Conservation (phyloP, 176 grass and related monocot genomes). For the Urochloa ruziziensis region DNA sequence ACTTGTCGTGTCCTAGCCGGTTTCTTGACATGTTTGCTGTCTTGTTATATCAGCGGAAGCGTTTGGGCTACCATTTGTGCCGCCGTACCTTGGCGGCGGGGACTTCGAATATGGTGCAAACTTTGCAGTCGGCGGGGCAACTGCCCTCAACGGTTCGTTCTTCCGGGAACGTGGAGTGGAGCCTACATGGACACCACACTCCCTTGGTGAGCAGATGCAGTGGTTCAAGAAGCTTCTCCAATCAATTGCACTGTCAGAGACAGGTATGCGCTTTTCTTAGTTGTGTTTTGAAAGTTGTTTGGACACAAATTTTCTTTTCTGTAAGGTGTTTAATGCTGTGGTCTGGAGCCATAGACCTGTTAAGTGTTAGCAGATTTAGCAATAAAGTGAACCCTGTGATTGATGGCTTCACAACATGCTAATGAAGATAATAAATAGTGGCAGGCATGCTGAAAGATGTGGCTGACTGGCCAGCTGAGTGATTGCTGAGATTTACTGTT, state of each 20-base stretch:
- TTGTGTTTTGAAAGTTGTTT: background rate
- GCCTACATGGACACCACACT: slow-evolving; percentile 61
- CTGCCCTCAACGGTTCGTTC: slow-evolving; percentile 58
- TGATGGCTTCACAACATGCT: background rate
- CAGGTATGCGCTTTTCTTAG: slow-evolving; percentile 13
- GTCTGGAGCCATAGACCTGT: background rate
- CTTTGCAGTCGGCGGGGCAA: slow-evolving; percentile 79
- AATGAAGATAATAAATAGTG: slow-evolving; percentile 14
- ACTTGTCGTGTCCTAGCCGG: background rate
- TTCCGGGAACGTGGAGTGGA: slow-evolving; percentile 60
- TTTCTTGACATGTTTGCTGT: slow-evolving; percentile 15
- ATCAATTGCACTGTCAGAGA: slow-evolving; percentile 33
- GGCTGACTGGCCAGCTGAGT: background rate
- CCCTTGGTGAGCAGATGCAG: slow-evolving; percentile 65
- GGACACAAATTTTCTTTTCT: background rate
- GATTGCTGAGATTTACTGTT: background rate
- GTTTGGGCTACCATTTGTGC: slow-evolving; percentile 68
- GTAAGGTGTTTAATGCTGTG: background rate
- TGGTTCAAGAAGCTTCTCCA: slow-evolving; percentile 82
- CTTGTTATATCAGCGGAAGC: slow-evolving; percentile 61
- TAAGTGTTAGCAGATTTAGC: background rate
- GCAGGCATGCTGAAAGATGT: slow-evolving; percentile 1
- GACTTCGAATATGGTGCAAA: slow-evolving; percentile 73
- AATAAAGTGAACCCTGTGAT: slow-evolving; percentile 19
- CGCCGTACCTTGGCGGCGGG: slow-evolving; percentile 61